Percentiles rank a stretch among this genome's conserved stretches.
These are phyloP conservation scores for Cylindricascospora bacillispora DNA, from an alignment of 1,139 yeast species.

Conservation along the genomic window DNA sequence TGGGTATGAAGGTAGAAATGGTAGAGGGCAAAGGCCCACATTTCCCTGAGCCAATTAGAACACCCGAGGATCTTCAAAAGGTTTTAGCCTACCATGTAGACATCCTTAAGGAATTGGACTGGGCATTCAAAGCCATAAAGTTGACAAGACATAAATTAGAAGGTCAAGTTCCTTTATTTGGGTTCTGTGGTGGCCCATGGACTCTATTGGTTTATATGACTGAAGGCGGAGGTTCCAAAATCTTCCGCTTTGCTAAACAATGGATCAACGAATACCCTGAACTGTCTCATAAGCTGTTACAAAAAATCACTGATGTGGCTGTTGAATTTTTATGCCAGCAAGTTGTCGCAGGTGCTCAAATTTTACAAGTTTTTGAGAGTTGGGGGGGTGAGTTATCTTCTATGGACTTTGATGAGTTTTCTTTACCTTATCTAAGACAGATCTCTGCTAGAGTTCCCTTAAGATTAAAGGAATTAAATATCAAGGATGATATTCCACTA, in stretches of 20 bases:
- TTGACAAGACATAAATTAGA: conserved; percentile 69
- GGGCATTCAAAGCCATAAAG: conserved; percentile 92
- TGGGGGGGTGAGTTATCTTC: conserved; percentile 98
- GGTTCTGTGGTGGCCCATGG: conserved; percentile 98
- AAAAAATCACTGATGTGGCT: conserved; percentile 77
- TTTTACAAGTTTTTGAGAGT: conserved; percentile 90
- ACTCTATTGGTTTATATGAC: conserved; percentile 92
- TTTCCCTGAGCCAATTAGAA: conserved; percentile 77
- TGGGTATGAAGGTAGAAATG: conserved; percentile 95
- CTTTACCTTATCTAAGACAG: conserved; percentile 75
- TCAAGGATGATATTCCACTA: conserved; percentile 63
- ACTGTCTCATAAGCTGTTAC: conserved; percentile 57
- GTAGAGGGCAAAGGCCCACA: conserved; percentile 92
- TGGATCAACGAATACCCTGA: conserved; percentile 79
- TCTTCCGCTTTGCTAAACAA: conserved; percentile 82
- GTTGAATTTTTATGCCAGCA: conserved; percentile 88
- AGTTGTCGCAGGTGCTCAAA: conserved; percentile 96
- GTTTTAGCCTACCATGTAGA: conserved; percentile 49
- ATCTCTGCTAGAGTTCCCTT: conserved; percentile 58
- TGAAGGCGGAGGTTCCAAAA: conserved; percentile 92
- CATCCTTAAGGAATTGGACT: conserved; percentile 62
- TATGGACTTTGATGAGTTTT: conserved; percentile 71
- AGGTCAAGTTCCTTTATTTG: conserved; percentile 88
- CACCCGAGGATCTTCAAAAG: conserved; percentile 49
- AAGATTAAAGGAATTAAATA: conserved; percentile 60